These are phyloP conservation scores for Setaria italica DNA, from an alignment of 202 grass and related monocot species.

Conservation along the genomic window DNA sequence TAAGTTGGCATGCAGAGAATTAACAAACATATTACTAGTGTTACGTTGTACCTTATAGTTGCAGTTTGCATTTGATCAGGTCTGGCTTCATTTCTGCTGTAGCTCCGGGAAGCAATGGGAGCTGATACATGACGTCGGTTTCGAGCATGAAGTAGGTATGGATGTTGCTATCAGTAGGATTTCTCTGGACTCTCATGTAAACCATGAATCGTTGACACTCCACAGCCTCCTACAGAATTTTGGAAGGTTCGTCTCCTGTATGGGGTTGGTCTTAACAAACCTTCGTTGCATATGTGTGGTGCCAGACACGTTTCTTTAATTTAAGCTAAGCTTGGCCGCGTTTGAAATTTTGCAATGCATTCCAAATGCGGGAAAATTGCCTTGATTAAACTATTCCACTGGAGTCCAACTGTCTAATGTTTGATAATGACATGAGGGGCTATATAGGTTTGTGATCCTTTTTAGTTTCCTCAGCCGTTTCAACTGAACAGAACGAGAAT, in stretches of 20 bases:
- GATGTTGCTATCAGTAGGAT: background rate
- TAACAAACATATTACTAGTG: background rate
- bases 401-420: background rate
- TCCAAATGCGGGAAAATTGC: background rate
- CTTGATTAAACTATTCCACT: background rate
- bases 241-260: background rate
- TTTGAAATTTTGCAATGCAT: background rate
- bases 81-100: conserved; percentile 58
- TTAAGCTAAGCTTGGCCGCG: background rate
- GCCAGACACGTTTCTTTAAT: background rate
- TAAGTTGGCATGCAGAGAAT: background rate
- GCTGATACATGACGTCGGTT: conserved; percentile 1
- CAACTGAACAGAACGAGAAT: background rate
- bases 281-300: background rate
- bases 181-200: background rate
- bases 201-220: background rate
- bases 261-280: background rate
- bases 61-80: conserved; percentile 36
- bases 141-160: background rate
- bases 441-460: background rate
- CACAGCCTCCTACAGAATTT: background rate
- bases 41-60: background rate
- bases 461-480: background rate
- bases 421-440: background rate
- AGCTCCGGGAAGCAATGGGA: conserved; percentile 32